Base-by-base conservation (phyloP, 768 basidiomycete species). In the Trametes cingulata region DNA sequence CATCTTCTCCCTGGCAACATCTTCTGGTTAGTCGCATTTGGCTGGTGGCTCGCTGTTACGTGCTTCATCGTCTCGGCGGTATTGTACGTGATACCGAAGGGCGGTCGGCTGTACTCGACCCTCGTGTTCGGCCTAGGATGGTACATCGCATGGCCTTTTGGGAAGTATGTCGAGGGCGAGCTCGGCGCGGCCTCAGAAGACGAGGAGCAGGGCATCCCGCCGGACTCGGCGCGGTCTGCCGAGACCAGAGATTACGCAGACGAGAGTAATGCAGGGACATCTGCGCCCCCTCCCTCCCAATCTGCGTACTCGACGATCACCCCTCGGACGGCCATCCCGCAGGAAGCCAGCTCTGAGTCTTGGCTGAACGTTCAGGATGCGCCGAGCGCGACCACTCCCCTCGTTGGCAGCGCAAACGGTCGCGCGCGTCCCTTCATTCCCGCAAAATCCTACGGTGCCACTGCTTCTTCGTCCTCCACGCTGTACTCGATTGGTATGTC, bases 71-170 rank as follows among this genome's bases (percentile, higher is more conserved):
- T 93, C 42, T 86, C 93, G 7, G 79, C 76, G 42, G 27, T 95
- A 17, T 78, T 99, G 27, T 87, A 82, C 68, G 52, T 89, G 42
- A 76, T 93, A 6, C 91, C 95, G 0, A 81, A 82, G 46, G 96
- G 97, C 13, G 94, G 94, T 42, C 80, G 80, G 64, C 87, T 84
- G 49, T 98, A 96, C 71, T 85, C 92, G 2, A 84, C 82, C n/a
- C 80, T 98, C 29, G 78, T 98, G 6, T 93, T 86, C 68, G 97
- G 97, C 14, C 76, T 99, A 24, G 95, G 94, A 6, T 97, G 95
- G 91, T 99, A 99, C 72, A 82, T 98, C 53, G 84, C 85, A 20
- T 98, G 97, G 97, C 97, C 97, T 2, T 99, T 99, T 70, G 95
- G 97, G 19, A 98, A 98, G 74, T 99, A 98, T 71, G 93, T 99